A percentile compares a stretch with the other conserved stretches of the same genome.
Conservation (phyloP, 2,329 filamentous ascomycete species). For the Aspergillus novofumigatus region DNA sequence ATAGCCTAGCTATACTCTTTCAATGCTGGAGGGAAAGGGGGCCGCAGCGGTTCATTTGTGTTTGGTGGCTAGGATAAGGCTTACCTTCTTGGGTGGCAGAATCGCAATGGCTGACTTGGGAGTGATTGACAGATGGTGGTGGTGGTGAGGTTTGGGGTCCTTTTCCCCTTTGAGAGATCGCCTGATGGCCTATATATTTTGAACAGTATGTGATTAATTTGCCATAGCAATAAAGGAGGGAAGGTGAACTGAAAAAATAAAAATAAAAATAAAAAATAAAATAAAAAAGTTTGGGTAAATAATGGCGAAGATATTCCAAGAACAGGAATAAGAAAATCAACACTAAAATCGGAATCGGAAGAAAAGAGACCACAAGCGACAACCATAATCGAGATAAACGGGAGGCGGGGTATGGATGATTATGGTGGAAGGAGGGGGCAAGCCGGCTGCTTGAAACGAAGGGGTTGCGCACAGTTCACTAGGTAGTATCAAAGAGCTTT, state of each 20-base stretch:
- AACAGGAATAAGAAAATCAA: background rate
- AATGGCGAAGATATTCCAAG: background rate
- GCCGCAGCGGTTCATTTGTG: background rate
- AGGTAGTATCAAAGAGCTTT: background rate
- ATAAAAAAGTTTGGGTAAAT: background rate
- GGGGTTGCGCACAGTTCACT: background rate
- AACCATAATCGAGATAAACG: constrained; percentile 15
- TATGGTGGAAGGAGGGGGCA: background rate
- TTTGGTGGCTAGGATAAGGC: constrained; percentile 21
- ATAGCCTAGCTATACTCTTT: background rate
- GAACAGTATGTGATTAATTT: constrained; percentile 2
- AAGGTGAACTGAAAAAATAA: background rate
- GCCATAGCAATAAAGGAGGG: constrained; percentile 3
- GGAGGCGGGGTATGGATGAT: constrained; percentile 5
- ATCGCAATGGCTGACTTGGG: constrained; percentile 86
- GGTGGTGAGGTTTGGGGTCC: constrained; percentile 50
- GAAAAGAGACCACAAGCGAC: constrained; percentile 9
- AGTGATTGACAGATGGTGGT: constrained; percentile 65
- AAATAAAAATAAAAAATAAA: background rate
- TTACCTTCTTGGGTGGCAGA: constrained; percentile 81
- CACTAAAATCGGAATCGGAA: constrained; percentile 3
- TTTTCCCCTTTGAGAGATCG: constrained; percentile 90
- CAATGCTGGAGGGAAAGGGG: background rate
- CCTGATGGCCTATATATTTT: constrained; percentile 62
- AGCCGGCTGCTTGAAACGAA: constrained; percentile 5